Evolutionary conservation across 768 basidiomycete genomes (phyloP).

Genomic region (Filobasidium floriforme): DNA sequence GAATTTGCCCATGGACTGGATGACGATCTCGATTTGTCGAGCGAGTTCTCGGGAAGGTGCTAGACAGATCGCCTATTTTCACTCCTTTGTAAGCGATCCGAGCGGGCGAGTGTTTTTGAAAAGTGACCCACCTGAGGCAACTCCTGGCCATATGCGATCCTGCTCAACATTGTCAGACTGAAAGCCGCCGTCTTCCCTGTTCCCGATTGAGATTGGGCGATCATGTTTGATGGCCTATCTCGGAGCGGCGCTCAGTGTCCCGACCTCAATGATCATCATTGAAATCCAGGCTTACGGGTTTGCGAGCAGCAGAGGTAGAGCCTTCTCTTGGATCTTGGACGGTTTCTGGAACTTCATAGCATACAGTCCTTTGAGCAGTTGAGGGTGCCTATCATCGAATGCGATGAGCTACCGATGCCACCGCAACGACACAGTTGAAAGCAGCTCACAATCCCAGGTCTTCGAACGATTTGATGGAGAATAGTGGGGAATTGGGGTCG

Average conservation of each 20-base stretch:
- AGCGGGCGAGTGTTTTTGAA: neutral
- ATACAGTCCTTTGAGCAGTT: slow-evolving; percentile 87
- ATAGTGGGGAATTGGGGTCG: slow-evolving; percentile 91
- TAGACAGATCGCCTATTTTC: slow-evolving; percentile 77
- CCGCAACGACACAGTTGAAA: neutral
- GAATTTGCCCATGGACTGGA: slow-evolving; percentile 89
- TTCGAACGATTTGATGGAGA: slow-evolving; percentile 87
- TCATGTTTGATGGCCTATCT: slow-evolving; percentile 89
- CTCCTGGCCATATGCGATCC: slow-evolving; percentile 73
- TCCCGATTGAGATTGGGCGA: slow-evolving; percentile 97
- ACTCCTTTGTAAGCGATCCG: neutral
- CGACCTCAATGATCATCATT: neutral
- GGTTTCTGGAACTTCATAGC: slow-evolving; percentile 95
- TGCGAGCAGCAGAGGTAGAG: slow-evolving; percentile 76
- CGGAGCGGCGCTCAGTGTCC: neutral
- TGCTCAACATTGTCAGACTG: slow-evolving; percentile 91
- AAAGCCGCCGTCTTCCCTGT: slow-evolving; percentile 99
- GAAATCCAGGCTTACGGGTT: slow-evolving; percentile 62
- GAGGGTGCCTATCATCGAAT: slow-evolving; percentile 55
- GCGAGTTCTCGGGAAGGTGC: slow-evolving; percentile 95
- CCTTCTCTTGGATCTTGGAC: slow-evolving; percentile 97
- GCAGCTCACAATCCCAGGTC: slow-evolving; percentile 79
- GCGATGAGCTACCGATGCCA: neutral
- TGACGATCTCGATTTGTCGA: slow-evolving; percentile 92
- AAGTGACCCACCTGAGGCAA: slow-evolving; percentile 64